A percentile compares a stretch with the other conserved stretches of the same genome.
Evolutionary conservation across 768 basidiomycete genomes (phyloP).

Genomic region (Gloeostereum incarnatum): DNA sequence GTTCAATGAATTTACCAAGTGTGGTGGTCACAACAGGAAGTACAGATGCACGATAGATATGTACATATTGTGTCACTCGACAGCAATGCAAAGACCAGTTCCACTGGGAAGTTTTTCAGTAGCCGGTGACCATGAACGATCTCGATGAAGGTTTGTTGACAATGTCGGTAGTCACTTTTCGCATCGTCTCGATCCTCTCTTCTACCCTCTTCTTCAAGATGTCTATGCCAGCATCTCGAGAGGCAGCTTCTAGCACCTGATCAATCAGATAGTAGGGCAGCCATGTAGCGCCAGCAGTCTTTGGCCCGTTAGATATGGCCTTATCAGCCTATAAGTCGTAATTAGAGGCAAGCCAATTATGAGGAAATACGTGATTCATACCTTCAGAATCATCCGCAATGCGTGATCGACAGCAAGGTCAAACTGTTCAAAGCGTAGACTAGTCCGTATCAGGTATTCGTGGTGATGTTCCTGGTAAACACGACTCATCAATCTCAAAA

Average conservation of each 20-base stretch:
- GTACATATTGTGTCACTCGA: too few relatives aligned
- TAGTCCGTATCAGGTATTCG: constrained; percentile 76
- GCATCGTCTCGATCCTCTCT: too few relatives aligned
- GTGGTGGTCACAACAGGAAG: too few relatives aligned
- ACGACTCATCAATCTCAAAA: background rate
- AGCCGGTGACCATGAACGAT: too few relatives aligned
- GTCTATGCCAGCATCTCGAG: too few relatives aligned
- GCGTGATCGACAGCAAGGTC: constrained; percentile 71
- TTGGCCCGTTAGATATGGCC: constrained; percentile 40
- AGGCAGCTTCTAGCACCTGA: constrained; percentile 67
- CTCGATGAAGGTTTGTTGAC: too few relatives aligned
- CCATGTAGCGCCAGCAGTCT: constrained; percentile 59
- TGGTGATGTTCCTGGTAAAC: constrained; percentile 56
- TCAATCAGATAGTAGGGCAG: constrained; percentile 80
- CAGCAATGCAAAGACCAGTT: too few relatives aligned
- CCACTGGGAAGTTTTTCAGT: too few relatives aligned
- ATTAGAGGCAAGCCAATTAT: constrained; percentile 4
- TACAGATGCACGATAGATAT: too few relatives aligned
- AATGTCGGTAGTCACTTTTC: too few relatives aligned
- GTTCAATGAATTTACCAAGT: too few relatives aligned
- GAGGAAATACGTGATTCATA: constrained; percentile 18
- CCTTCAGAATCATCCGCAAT: constrained; percentile 64
- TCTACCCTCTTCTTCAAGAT: too few relatives aligned
- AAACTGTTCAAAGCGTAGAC: constrained; percentile 71
- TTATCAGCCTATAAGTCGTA: constrained; percentile 36